Percentiles rank a stretch among this genome's conserved stretches.
phyloP scores from a whole-genome alignment of 768 basidiomycete species.

The Serendipita indica region DNA sequence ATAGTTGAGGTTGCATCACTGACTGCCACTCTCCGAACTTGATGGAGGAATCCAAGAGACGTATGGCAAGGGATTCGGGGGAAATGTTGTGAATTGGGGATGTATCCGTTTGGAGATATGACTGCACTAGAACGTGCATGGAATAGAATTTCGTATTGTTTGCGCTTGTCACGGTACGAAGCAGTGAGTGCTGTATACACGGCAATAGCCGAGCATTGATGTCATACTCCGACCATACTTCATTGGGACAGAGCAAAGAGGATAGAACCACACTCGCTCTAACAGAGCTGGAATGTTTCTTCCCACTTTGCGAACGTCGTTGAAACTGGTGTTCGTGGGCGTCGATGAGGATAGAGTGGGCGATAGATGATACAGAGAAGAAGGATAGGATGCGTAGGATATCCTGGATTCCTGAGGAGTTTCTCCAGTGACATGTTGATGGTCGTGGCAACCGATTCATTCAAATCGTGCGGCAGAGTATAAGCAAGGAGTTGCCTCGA shows the following conservation, averaged over 20 bases:
- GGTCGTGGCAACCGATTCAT: neutral
- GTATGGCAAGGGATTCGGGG: neutral
- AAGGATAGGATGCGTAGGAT: no score
- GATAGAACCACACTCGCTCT: neutral
- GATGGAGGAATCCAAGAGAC: neutral
- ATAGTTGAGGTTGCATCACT: neutral
- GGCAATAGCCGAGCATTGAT: neutral
- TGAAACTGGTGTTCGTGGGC: neutral
- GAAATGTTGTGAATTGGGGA: neutral
- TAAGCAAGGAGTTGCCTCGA: neutral
- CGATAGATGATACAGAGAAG: neutral
- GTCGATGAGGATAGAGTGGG: neutral
- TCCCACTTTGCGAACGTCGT: neutral
- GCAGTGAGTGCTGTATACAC: neutral
- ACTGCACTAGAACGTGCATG: neutral
- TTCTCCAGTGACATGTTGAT: neutral
- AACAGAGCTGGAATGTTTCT: neutral
- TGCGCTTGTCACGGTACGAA: neutral
- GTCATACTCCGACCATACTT: neutral
- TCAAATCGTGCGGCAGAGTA: neutral
- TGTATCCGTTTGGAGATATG: neutral
- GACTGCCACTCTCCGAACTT: neutral
- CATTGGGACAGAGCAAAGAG: neutral
- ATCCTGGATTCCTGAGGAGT: no score
- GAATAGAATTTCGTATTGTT: neutral